A percentile compares a stretch with the other conserved stretches of the same genome.
These are phyloP conservation scores for Quercus gilva DNA, from an alignment of 306 rosid species.

Conservation along the genomic window DNA sequence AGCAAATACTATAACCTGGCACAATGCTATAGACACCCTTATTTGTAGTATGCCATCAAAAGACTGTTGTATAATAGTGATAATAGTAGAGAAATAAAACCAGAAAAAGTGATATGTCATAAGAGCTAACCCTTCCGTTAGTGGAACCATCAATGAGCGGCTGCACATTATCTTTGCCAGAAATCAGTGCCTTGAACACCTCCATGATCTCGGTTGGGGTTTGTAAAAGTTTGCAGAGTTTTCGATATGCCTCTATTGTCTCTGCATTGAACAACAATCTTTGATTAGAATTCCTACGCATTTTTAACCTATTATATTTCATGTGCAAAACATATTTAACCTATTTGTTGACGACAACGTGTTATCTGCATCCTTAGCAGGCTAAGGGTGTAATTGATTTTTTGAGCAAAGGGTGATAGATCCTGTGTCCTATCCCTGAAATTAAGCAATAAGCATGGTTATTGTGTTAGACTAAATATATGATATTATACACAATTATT, in stretches of 20 bases:
- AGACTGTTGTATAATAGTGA: no score
- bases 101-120: background rate
- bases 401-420: constrained; percentile 42
- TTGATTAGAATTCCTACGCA: background rate
- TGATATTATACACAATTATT: background rate
- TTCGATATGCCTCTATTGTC: constrained; percentile 5
- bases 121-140: constrained; percentile 26
- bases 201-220: constrained; percentile 36
- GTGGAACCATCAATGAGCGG: constrained; percentile 44
- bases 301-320: background rate
- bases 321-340: constrained; percentile 1
- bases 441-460: background rate
- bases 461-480: background rate
- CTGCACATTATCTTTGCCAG: constrained; percentile 8
- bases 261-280: constrained; percentile 13
- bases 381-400: constrained; percentile 42
- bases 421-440: constrained; percentile 41
- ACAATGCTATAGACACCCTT: no score
- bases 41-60: no score
- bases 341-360: constrained; percentile 29
- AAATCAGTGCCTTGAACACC: constrained; percentile 27
- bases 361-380: constrained; percentile 33
- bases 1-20: no score
- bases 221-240: background rate
- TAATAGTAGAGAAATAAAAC: no score